These are phyloP conservation scores for Dionaea muscipula DNA, from an alignment of 179 eudicot genomes.

Conservation along the genomic window DNA sequence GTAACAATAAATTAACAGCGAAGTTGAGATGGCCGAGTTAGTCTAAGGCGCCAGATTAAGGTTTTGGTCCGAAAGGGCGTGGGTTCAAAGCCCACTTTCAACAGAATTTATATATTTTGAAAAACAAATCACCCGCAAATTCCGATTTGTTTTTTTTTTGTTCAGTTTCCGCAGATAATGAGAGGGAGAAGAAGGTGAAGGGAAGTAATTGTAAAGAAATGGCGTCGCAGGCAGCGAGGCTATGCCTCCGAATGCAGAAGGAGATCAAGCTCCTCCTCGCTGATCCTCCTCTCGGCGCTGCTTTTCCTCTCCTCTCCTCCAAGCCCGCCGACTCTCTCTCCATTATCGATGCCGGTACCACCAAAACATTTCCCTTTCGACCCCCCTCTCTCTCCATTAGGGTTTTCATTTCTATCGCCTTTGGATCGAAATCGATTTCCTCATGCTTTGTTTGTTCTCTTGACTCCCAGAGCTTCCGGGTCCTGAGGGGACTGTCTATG, in stretches of 20 bases:
- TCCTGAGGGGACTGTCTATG: conserved; percentile 45
- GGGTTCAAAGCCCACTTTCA: conserved; percentile 99
- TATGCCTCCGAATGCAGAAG: conserved; percentile 44
- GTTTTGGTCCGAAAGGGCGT: conserved; percentile 99
- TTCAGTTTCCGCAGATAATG: too few species aligned
- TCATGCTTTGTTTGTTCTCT: not conserved
- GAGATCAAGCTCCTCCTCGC: conserved; percentile 42
- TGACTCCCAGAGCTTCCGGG: conserved; percentile 39
- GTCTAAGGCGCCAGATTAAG: conserved; percentile 99
- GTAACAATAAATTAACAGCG: too few species aligned
- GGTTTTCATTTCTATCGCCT: not conserved
- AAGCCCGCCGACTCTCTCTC: conserved; percentile 25
- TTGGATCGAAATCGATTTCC: not conserved
- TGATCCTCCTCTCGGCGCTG: conserved; percentile 43
- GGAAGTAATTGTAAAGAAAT: not conserved
- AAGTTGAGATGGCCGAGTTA: conserved; percentile 80
- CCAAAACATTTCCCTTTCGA: too few species aligned
- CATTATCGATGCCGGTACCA: conserved; percentile 29
- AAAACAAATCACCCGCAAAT: too few species aligned
- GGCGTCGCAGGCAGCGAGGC: conserved; percentile 50
- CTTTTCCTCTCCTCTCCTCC: conserved; percentile 33
- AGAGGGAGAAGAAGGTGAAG: not conserved
- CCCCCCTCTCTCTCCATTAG: not conserved
- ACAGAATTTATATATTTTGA: too few species aligned
- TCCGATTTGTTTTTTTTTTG: too few species aligned